Evolutionary conservation across 2,329 filamentous ascomycete genomes (phyloP).

Genomic region (Clathrospora elynae): DNA sequence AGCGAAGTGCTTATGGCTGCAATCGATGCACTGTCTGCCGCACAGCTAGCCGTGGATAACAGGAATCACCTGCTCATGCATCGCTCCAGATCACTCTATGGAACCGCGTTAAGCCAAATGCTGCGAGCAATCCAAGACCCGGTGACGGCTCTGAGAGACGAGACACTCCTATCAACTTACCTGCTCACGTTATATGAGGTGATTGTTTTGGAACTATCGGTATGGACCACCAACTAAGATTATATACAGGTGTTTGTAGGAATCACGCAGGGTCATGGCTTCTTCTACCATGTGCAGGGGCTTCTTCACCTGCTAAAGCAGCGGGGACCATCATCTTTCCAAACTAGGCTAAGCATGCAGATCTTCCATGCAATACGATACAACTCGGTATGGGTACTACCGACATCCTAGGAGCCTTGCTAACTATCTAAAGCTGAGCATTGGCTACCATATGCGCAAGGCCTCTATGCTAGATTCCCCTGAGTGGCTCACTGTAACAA

Average conservation of each 20-base stretch:
- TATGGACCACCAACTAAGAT: no score
- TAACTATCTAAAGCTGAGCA: slow-evolving; percentile 34
- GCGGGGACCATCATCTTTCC: slow-evolving; percentile 42
- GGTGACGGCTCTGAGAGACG: slow-evolving; percentile 36
- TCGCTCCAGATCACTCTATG: slow-evolving; percentile 43
- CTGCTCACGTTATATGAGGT: slow-evolving; percentile 45
- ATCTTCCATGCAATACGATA: slow-evolving; percentile 46
- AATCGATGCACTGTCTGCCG: slow-evolving; percentile 43
- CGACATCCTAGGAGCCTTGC: neutral
- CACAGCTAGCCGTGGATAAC: slow-evolving; percentile 42
- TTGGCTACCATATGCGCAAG: slow-evolving; percentile 45
- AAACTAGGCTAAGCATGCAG: slow-evolving; percentile 36
- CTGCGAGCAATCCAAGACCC: slow-evolving; percentile 37
- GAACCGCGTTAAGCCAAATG: slow-evolving; percentile 42
- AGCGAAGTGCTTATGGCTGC: slow-evolving; percentile 40
- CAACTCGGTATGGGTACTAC: slow-evolving; percentile 34
- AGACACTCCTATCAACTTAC: slow-evolving; percentile 45
- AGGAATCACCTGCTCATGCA: slow-evolving; percentile 39
- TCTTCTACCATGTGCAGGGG: slow-evolving; percentile 47
- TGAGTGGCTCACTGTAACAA: slow-evolving; percentile 42
- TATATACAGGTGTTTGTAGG: slow-evolving; percentile 43
- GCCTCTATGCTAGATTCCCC: slow-evolving; percentile 42
- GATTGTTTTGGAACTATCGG: no score
- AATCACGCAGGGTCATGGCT: slow-evolving; percentile 41
- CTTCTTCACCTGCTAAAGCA: slow-evolving; percentile 39